Percentiles rank a stretch among this genome's conserved stretches.
Conservation (phyloP, 768 basidiomycete species). For the Steccherinum ochraceum region DNA sequence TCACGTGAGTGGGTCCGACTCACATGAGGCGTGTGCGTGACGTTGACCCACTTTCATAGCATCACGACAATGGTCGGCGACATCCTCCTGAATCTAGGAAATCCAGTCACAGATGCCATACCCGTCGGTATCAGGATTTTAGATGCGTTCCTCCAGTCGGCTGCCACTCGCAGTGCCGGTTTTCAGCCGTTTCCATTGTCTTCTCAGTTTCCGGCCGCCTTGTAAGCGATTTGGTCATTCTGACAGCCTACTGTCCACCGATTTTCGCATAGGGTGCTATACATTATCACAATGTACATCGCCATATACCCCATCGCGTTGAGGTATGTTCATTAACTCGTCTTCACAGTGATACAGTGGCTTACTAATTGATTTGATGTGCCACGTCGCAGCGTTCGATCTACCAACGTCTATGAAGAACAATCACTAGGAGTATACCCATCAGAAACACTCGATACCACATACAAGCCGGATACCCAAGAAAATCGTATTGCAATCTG, state of each 20-base stretch:
- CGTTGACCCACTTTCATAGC: background rate
- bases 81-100: constrained; percentile 81
- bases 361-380: background rate
- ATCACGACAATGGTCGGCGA: constrained; percentile 30
- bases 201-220: constrained; percentile 75
- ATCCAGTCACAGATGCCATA: constrained; percentile 56
- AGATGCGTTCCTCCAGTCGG: constrained; percentile 70
- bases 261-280: constrained; percentile 80
- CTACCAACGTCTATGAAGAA: constrained; percentile 47
- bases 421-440: constrained; percentile 41
- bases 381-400: constrained; percentile 31
- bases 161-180: constrained; percentile 80
- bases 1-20: constrained; percentile 53
- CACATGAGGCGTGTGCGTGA: background rate
- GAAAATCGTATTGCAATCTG: constrained; percentile 27
- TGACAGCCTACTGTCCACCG: no score
- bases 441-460: constrained; percentile 19
- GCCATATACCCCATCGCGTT: constrained; percentile 75
- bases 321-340: constrained; percentile 49
- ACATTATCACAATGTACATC: constrained; percentile 91
- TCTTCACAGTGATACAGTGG: background rate
- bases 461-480: constrained; percentile 27
- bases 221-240: constrained; percentile 41
- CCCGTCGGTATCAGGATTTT: constrained; percentile 63
- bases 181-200: constrained; percentile 69